These are phyloP conservation scores for Carex parvula DNA, from an alignment of 176 grass and related monocot genomes.

Conservation along the genomic window DNA sequence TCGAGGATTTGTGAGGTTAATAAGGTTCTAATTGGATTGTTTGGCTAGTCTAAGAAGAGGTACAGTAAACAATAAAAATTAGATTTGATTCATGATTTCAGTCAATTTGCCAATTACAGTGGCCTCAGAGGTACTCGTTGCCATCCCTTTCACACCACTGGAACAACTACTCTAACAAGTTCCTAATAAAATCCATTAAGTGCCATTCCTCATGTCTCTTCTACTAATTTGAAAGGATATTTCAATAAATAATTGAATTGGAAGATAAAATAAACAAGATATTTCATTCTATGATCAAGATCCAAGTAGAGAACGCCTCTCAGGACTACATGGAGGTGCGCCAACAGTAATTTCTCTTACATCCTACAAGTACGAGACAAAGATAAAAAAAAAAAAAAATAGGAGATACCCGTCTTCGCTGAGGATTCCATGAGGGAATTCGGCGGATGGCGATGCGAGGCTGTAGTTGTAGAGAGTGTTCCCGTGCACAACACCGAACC, in stretches of 20 bases:
- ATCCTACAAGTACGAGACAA: not conserved
- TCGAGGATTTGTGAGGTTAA: not conserved
- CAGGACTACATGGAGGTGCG: not conserved
- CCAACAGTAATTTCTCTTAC: not conserved
- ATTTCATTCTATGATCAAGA: conserved; percentile 2
- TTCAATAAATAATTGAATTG: not conserved
- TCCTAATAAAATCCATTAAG: not conserved
- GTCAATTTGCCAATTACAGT: not conserved
- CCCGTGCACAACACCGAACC: conserved; percentile 37
- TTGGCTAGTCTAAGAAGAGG: not conserved
- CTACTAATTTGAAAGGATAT: not conserved
- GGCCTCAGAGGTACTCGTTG: not conserved
- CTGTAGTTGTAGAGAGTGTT: conserved; percentile 62
- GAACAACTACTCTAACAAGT: not conserved
- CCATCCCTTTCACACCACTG: not conserved
- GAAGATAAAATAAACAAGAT: not conserved
- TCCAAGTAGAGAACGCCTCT: not conserved
- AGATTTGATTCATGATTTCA: not conserved
- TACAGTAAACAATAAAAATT: not conserved
- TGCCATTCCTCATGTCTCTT: not conserved
- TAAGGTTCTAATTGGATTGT: not conserved
- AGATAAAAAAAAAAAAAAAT: not conserved
- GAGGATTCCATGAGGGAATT: conserved; percentile 71
- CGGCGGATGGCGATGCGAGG: conserved; percentile 52
- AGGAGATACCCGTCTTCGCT: conserved; percentile 72